Conservation (phyloP, 2,329 filamentous ascomycete genomes). For the Atkinsonella hypoxylon region DNA sequence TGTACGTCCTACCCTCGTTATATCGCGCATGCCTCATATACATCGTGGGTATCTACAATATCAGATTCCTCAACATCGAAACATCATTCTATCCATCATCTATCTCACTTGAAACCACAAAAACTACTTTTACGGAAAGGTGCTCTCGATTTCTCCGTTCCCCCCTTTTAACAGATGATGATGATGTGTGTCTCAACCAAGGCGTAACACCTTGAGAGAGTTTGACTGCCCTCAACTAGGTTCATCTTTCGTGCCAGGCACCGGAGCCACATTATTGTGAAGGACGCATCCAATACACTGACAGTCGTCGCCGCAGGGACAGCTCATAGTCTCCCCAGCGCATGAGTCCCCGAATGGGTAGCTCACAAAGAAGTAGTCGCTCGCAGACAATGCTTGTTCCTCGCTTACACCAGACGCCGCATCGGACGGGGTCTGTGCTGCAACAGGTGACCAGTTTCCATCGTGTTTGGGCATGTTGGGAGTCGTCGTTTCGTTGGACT, state of each 20-base stretch:
- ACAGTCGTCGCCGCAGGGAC: conserved; percentile 48
- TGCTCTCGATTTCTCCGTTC: not conserved
- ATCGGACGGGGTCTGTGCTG: conserved; percentile 35
- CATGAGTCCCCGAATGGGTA: conserved; percentile 38
- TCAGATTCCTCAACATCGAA: not conserved
- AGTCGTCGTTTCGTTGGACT: conserved; percentile 10
- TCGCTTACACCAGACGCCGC: conserved; percentile 32
- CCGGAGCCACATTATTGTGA: conserved; percentile 25
- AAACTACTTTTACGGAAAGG: too few species aligned
- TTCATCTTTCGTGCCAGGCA: not conserved
- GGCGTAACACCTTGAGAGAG: too few species aligned
- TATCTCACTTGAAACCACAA: too few species aligned
- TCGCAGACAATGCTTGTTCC: conserved; percentile 37
- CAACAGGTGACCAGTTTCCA: conserved; percentile 24
- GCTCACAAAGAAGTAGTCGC: conserved; percentile 48
- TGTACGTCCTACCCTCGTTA: too few species aligned
- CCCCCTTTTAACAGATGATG: too few species aligned
- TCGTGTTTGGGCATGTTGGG: conserved; percentile 12
- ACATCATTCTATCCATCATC: not conserved
- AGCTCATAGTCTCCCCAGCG: conserved; percentile 35
- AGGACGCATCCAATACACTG: conserved; percentile 45
- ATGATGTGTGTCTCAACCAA: too few species aligned
- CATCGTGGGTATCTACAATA: not conserved
- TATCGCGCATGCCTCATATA: not conserved
- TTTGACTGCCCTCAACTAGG: not conserved